Base-by-base conservation (phyloP, 1,139 yeast species). In the Debaryomyces nepalensis region DNA sequence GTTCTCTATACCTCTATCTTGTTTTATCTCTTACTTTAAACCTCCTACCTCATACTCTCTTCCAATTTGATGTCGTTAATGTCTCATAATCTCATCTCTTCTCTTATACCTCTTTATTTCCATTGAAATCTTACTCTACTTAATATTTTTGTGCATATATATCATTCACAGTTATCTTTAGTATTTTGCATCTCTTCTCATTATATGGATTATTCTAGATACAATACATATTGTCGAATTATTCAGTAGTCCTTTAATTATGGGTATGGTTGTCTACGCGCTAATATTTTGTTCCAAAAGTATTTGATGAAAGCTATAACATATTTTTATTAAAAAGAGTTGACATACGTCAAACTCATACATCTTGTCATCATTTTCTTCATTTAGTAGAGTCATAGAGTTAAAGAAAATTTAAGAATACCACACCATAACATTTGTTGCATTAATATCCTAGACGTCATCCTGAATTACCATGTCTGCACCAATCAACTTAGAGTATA, bases 1-100 rank as follows among this genome's bases (percentile, higher is more conserved):
- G 40, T 31, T 33, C 44, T 33, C 39, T 23, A 40, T 33, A 40
- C 40, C n/a, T 31, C 15, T 7, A 4, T 11, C 26, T 15, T 21
- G 16, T 20, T 20, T 43, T 50, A 42, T 42, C 53, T 49, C 54
- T 38, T 43, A 36, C 39, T 30, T 39, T 39, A 32, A 30, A 21
- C 32, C 29, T 49, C 45, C 42, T 33, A 33, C 37, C 43, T 39
- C 41, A 44, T 44, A 39, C 39, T 33, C 41, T 40, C 42, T 37
- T 27, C 23, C 27, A 32, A 41, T 46, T 37, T 47, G 44, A 39
- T 40, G 39, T 33, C 44, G 49, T 46, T 49, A 45, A 50, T 42
- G 52, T 39, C 54, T 52, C 52, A 42, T 42, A 42, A 20, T 39
- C 26, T 35, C 23, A n/a, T 29, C 38, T 41, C 38, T 39, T 37